A percentile compares a stretch with the other conserved stretches of the same genome.
Evolutionary conservation across 306 rosid species (phyloP).

Genomic region (Fragaria nilgerrensis): DNA sequence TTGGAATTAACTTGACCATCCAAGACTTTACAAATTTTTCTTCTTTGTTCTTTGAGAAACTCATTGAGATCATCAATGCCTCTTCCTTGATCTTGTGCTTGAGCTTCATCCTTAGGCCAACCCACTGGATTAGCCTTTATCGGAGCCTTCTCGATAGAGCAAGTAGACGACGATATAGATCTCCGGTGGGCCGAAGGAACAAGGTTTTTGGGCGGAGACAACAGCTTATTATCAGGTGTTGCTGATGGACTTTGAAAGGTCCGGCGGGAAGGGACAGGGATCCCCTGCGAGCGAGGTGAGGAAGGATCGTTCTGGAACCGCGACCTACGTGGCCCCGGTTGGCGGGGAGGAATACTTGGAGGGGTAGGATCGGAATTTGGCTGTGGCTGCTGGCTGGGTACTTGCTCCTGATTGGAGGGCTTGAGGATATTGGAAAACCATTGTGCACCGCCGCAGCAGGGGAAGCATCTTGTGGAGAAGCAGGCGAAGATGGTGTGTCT

Average conservation of each 20-base stretch:
- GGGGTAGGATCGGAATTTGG: conserved; percentile 29
- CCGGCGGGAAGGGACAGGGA: conserved; percentile 37
- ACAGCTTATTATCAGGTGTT: conserved; percentile 28
- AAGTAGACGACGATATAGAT: conserved; percentile 58
- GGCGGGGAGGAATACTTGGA: conserved; percentile 48
- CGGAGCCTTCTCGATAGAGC: conserved; percentile 43
- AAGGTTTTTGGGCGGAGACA: conserved; percentile 75
- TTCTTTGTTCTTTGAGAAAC: conserved; percentile 59
- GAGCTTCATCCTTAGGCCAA: conserved; percentile 21
- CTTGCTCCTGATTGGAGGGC: conserved; percentile 30
- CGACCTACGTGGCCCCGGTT: conserved; percentile 39
- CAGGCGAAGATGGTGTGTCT: conserved; percentile 3
- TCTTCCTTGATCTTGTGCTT: conserved; percentile 14
- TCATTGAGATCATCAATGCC: conserved; percentile 43
- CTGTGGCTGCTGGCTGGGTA: conserved; percentile 15
- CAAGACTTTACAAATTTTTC: conserved; percentile 31
- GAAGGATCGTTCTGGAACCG: conserved; percentile 64
- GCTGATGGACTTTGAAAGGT: conserved; percentile 26
- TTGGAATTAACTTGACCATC: conserved; percentile 34
- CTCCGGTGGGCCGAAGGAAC: conserved; percentile 56
- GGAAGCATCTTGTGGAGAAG: conserved; percentile 15
- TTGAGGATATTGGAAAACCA: conserved; percentile 63
- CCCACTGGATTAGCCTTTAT: conserved; percentile 19
- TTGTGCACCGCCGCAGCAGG: conserved; percentile 53
- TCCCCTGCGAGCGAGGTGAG: conserved; percentile 45